A percentile compares a stretch with the other conserved stretches of the same genome.
Evolutionary conservation across 2,329 filamentous ascomycete species (phyloP).

Genomic region (Aspergillus pseudonomiae): DNA sequence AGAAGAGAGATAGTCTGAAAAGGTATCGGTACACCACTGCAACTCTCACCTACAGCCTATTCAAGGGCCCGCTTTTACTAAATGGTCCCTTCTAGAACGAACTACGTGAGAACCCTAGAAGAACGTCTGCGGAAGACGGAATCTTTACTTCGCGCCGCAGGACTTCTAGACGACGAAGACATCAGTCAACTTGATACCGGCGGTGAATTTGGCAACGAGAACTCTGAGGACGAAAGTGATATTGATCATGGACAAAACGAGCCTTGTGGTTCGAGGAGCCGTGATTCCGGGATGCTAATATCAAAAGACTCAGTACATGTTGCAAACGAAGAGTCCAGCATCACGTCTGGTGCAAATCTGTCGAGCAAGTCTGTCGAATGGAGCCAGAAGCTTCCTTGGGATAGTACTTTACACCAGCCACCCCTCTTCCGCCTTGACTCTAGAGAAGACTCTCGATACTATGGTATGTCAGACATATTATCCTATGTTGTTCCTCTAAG

Average conservation of each 20-base stretch:
- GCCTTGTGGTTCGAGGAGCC: constrained; percentile 6
- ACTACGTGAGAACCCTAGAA: constrained; percentile 92
- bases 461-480: constrained; percentile 42
- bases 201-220: constrained; percentile 25
- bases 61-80: background rate
- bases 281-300: constrained; percentile 1
- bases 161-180: constrained; percentile 78
- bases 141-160: constrained; percentile 78
- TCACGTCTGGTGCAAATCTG: constrained; percentile 16
- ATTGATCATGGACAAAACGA: constrained; percentile 43
- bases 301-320: constrained; percentile 4
- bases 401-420: constrained; percentile 60
- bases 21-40: constrained; percentile 59
- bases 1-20: constrained; percentile 88
- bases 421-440: constrained; percentile 86
- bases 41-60: background rate
- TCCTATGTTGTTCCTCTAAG: background rate
- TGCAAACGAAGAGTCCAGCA: background rate
- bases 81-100: constrained; percentile 62
- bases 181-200: constrained; percentile 50
- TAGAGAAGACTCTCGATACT: constrained; percentile 87
- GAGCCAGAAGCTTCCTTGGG: constrained; percentile 43
- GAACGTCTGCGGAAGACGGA: constrained; percentile 92
- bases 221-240: constrained; percentile 17
- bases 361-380: constrained; percentile 16